Percentiles rank a stretch among this genome's conserved stretches.
These are phyloP conservation scores for Piper betle DNA, from an alignment of 164 flowering plant genomes.

Conservation along the genomic window DNA sequence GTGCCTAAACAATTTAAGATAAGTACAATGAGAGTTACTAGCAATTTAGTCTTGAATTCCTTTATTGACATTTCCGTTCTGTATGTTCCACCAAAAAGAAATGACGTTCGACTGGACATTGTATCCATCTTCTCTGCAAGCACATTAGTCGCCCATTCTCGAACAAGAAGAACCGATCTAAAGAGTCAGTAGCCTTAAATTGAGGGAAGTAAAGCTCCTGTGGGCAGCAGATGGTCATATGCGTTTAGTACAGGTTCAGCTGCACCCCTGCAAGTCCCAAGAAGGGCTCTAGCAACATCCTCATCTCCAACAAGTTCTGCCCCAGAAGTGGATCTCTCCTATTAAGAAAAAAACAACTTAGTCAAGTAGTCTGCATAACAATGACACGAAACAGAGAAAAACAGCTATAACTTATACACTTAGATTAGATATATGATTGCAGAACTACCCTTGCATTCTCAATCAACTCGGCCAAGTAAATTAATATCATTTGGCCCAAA, in stretches of 20 bases:
- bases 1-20: neutral
- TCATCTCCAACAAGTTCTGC: conserved; percentile 81
- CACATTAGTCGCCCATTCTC: conserved; percentile 88
- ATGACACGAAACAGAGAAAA: no score
- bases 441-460: no score
- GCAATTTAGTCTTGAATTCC: conserved; percentile 82
- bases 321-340: conserved; percentile 72
- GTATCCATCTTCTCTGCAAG: conserved; percentile 63
- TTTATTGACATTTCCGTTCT: conserved; percentile 41
- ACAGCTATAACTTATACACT: no score
- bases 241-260: conserved; percentile 72
- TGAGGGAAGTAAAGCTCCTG: conserved; percentile 74
- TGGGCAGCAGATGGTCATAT: conserved; percentile 74
- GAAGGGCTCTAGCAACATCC: conserved; percentile 85
- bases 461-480: no score
- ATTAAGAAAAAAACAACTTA: conserved; percentile 7
- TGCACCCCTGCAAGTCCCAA: conserved; percentile 88
- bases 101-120: conserved; percentile 59
- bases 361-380: neutral
- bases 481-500: no score
- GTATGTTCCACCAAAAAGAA: conserved; percentile 46
- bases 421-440: no score
- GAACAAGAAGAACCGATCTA: conserved; percentile 68
- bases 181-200: conserved; percentile 65
- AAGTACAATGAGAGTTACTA: conserved; percentile 74